Base-by-base conservation (phyloP, 768 basidiomycete species). In the Leccinum subgranulosum region DNA sequence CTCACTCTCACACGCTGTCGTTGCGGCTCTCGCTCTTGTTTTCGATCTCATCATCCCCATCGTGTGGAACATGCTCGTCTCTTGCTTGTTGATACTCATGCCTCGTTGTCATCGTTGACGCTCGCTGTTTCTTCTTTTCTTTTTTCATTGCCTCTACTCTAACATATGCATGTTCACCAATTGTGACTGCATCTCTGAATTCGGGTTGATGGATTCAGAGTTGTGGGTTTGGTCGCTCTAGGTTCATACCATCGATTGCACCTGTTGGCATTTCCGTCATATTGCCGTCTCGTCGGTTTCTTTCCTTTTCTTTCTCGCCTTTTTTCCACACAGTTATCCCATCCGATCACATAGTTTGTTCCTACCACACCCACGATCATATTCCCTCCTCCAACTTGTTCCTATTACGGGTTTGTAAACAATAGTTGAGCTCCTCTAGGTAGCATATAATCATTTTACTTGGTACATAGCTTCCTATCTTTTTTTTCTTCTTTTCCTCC, bases 391-490 rank as follows among this genome's bases (percentile, higher is more conserved):
- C 58, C 61, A 60, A 41, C 39, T 19, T 59, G 69, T 66, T 72
- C 60, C 64, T 73, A 61, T 68, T 73, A 73, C 66, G 62, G 31
- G 39, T 41, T 53, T 72, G 70, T 72, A 72, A 72, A 63, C 54
- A 64, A 29, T 73, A 72, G 72, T 72, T 54, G 49, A 61, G 28
- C 33, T 39, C 36, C 36, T 39, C 68, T 53, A 56, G 43, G 41
- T 72, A 69, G 67, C 69, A 67, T 69, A 68, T 69, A 69, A 53
- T 66, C 59, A 36, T 55, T 39, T 21, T 66, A 66, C 64, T 67
- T 41, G 49, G 53, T 60, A 64, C 54, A 55, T 52, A 46, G 11
- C 49, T 41, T 48, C 21, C 51, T 31, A 17, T 39, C 5, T n/a
- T 50, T 36, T 34, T 15, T 6, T 15, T 17, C n/a, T 52, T 50